phyloP scores from a whole-genome alignment of 306 rosid genomes.

The Psophocarpus tetragonolobus region DNA sequence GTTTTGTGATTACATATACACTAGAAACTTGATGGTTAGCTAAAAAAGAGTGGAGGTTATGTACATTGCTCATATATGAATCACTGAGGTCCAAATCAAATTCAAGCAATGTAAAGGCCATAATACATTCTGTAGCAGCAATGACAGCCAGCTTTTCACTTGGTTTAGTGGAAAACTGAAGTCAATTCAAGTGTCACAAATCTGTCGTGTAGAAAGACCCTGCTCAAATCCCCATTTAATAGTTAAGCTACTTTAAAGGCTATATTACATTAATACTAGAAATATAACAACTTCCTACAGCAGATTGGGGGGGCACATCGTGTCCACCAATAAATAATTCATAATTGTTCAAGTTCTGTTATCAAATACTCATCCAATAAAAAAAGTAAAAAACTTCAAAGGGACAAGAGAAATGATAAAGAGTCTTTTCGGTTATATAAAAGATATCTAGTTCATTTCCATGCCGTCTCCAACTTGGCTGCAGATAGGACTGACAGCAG shows the following conservation, averaged over 20 bases:
- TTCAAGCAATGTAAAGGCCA: constrained; percentile 30
- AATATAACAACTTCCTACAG: constrained; percentile 65
- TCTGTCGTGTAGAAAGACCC: constrained; percentile 30
- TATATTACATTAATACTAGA: constrained; percentile 66
- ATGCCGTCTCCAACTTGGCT: constrained; percentile 95
- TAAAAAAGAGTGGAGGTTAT: constrained; percentile 11
- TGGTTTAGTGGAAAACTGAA: constrained; percentile 31
- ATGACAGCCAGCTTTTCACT: constrained; percentile 33
- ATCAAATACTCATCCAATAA: constrained; percentile 41
- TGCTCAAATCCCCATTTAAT: constrained; percentile 36
- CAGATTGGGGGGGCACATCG: constrained; percentile 58
- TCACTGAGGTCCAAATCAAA: constrained; percentile 24
- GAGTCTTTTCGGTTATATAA: constrained; percentile 45
- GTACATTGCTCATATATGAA: constrained; percentile 34
- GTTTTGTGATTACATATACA: constrained; percentile 17
- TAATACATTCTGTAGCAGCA: constrained; percentile 16
- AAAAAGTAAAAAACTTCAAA: constrained; percentile 37
- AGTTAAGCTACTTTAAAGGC: constrained; percentile 55
- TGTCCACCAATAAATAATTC: constrained; percentile 67
- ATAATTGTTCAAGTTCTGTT: constrained; percentile 55
- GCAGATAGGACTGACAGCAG: constrained; percentile 85
- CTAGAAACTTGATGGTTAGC: background rate
- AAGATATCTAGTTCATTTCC: constrained; percentile 72
- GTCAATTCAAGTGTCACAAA: constrained; percentile 35
- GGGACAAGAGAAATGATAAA: constrained; percentile 52